phyloP scores from a whole-genome alignment of 73 alveolate species.

The Symbiodinium natans region DNA sequence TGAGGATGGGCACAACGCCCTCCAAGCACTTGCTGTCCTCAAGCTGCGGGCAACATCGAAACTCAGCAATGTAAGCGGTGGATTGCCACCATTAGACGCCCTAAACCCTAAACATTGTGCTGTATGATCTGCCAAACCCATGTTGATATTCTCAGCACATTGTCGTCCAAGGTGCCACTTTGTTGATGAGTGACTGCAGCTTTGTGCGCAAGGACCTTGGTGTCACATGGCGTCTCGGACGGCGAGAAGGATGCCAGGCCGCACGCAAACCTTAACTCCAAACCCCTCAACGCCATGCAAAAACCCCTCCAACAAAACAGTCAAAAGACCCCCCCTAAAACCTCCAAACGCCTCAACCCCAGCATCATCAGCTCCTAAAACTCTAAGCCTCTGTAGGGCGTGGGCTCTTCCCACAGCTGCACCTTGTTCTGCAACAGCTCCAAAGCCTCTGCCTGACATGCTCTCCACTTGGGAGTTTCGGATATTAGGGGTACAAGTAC shows the following conservation, averaged over 20 bases:
- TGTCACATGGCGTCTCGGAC: no score
- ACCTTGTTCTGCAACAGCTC: slow-evolving; percentile 52
- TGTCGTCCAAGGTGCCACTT: slow-evolving; percentile 8
- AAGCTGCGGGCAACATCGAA: not conserved
- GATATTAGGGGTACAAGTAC: not conserved
- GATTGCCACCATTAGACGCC: no score
- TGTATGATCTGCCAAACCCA: no score
- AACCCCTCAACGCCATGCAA: no score
- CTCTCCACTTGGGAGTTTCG: not conserved
- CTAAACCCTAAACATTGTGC: no score
- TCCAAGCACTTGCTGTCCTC: slow-evolving; percentile 75
- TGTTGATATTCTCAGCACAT: no score
- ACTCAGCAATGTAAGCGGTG: no score
- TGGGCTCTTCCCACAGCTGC: slow-evolving; percentile 29
- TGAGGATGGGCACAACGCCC: slow-evolving; percentile 24
- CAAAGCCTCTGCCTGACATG: slow-evolving; percentile 30
- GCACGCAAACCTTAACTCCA: no score
- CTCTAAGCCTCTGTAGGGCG: not conserved
- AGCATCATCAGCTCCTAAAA: no score
- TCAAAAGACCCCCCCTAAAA: no score
- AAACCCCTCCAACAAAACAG: not conserved
- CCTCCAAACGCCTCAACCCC: no score
- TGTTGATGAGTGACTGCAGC: slow-evolving; percentile 58
- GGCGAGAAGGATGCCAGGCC: no score
- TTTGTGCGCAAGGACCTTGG: slow-evolving; percentile 55